These are phyloP conservation scores for Paxillus ammoniavirescens DNA, from an alignment of 768 basidiomycete species.

Conservation along the genomic window DNA sequence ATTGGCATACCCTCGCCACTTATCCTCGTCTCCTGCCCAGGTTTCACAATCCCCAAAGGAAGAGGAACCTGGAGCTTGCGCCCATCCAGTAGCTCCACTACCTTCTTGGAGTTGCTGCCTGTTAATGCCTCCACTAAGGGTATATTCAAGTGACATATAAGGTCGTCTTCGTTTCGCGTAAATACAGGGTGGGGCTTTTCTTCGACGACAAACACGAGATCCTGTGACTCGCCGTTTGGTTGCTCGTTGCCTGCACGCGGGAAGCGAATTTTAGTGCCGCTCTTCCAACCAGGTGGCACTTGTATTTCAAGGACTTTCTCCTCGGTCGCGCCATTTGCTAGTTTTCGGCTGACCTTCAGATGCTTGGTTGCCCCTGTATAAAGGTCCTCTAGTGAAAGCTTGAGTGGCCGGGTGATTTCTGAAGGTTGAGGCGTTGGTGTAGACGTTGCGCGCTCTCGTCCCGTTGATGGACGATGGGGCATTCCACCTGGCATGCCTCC, in stretches of 20 bases:
- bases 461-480: conserved; percentile 43
- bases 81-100: conserved; percentile 77
- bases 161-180: conserved; percentile 79
- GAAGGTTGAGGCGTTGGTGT: conserved; percentile 35
- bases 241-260: conserved; percentile 84
- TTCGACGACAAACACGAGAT: conserved; percentile 96
- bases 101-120: conserved; percentile 51
- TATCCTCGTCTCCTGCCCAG: conserved; percentile 69
- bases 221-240: conserved; percentile 65
- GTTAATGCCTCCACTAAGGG: conserved; percentile 83
- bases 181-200: conserved; percentile 86
- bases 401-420: conserved; percentile 80
- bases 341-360: conserved; percentile 78
- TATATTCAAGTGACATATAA: conserved; percentile 58
- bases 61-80: conserved; percentile 66
- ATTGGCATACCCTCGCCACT: conserved; percentile 89
- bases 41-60: conserved; percentile 70
- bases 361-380: conserved; percentile 84
- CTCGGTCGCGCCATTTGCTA: conserved; percentile 72
- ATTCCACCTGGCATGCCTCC: conserved; percentile 55
- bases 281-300: conserved; percentile 91
- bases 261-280: conserved; percentile 92
- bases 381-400: conserved; percentile 82
- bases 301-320: conserved; percentile 84
- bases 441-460: conserved; percentile 26